These are phyloP conservation scores for Cornus kousa DNA, from an alignment of 148 eudicot genomes.

Conservation along the genomic window DNA sequence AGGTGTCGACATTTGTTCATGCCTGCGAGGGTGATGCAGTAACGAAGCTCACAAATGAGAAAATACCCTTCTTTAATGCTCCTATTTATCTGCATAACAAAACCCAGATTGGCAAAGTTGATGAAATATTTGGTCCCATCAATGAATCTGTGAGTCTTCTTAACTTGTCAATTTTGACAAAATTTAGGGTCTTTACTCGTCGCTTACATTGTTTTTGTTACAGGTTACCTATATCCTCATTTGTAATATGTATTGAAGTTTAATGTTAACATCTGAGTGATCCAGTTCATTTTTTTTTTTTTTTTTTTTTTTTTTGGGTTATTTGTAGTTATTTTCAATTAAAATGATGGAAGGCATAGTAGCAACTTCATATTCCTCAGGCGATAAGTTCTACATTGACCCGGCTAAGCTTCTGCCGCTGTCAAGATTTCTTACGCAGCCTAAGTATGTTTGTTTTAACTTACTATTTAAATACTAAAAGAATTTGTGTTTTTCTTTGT, in stretches of 20 bases:
- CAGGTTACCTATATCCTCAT: no score
- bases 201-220: no score
- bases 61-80: slow-evolving; percentile 88
- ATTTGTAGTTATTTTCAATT: slow-evolving; percentile 58
- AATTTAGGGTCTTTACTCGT: no score
- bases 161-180: not conserved
- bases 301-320: not conserved
- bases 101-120: slow-evolving; percentile 90
- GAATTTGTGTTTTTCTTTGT: not conserved
- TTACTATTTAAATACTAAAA: not conserved
- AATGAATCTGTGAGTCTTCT: slow-evolving; percentile 72
- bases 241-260: not conserved
- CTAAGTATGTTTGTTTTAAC: slow-evolving; percentile 65
- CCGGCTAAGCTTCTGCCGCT: slow-evolving; percentile 88
- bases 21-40: slow-evolving; percentile 94
- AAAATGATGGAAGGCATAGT: slow-evolving; percentile 91
- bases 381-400: slow-evolving; percentile 91
- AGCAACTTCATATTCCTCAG: slow-evolving; percentile 77
- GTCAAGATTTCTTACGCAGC: slow-evolving; percentile 91
- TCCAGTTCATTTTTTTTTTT: no score
- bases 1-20: slow-evolving; percentile 72
- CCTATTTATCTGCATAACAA: slow-evolving; percentile 87
- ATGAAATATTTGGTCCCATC: slow-evolving; percentile 92
- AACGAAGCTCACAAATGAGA: slow-evolving; percentile 84
- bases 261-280: not conserved